These are phyloP conservation scores for Leccinum sublutescens DNA, from an alignment of 768 basidiomycete species.

Conservation along the genomic window DNA sequence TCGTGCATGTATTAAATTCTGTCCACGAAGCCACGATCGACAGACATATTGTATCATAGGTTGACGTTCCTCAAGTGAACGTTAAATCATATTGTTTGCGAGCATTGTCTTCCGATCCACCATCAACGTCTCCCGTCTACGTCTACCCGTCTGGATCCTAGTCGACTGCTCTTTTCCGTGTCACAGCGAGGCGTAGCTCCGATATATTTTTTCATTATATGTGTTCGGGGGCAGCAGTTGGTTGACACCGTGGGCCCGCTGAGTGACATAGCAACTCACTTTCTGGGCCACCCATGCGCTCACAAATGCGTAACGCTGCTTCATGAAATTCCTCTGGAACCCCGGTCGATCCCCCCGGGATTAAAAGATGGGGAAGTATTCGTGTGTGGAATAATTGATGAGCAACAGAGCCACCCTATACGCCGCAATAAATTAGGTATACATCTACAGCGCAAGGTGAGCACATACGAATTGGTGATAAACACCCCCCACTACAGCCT, in stretches of 20 bases:
- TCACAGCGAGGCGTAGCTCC: too few species aligned
- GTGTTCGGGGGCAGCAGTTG: not conserved
- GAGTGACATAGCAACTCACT: slow-evolving; percentile 15
- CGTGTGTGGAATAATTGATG: slow-evolving; percentile 37
- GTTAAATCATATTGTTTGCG: too few species aligned
- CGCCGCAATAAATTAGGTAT: not conserved
- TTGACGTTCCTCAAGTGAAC: too few species aligned
- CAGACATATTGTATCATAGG: too few species aligned
- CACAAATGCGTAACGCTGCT: slow-evolving; percentile 25
- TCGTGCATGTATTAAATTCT: too few species aligned
- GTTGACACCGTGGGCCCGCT: not conserved
- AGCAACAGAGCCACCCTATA: slow-evolving; percentile 33
- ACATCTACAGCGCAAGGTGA: slow-evolving; percentile 20
- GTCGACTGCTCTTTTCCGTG: too few species aligned
- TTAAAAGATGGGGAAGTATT: slow-evolving; percentile 32
- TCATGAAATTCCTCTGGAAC: slow-evolving; percentile 33
- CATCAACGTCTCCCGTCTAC: too few species aligned
- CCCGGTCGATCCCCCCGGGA: slow-evolving; percentile 26
- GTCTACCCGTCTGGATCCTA: too few species aligned
- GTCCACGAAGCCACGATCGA: too few species aligned
- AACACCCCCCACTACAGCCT: slow-evolving; percentile 73
- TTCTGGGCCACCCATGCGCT: slow-evolving; percentile 32
- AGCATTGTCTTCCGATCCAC: too few species aligned
- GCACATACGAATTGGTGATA: slow-evolving; percentile 76
- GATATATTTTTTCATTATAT: too few species aligned